Base-by-base conservation (phyloP, 352 stramenopile species). In the Phytophthora citricola region DNA sequence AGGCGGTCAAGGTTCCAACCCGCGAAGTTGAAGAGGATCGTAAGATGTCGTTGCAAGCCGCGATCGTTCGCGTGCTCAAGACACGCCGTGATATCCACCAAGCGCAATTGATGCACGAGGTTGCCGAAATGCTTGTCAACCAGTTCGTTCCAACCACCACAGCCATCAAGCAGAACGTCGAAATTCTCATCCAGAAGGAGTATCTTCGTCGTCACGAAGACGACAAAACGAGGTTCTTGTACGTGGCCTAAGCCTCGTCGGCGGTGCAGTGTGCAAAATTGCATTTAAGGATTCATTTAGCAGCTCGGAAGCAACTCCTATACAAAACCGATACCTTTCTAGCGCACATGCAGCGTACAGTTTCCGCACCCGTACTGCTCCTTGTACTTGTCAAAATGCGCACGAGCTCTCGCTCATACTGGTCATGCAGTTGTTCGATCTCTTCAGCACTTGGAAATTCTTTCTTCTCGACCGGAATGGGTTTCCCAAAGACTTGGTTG, bases 1-100 rank as follows among this genome's bases (percentile, higher is more conserved):
- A 89, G 40, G 76, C 71, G 6, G 60, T 63, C 6, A 87, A 81
- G 62, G 64, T 59, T 11, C 75, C 81, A 31, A 80, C 72, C 17
- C 81, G 83, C 10, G 88, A 94, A 72, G 83, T 95, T 44, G 81
- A 91, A 68, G 88, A 95, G 63, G 90, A 97, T 65, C 85, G 90
- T 9, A 97, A 93, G 53, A 95, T 95, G 88, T 76, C 86, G 26
- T 75, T 95, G 15, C 88, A 95, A 63, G 88, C 88, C 5, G 81
- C 83, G 8, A 94, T 95, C 22, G 88, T 95, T 27, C 88, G 88
- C 7, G 79, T 95, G 10, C 66, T 95, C 2, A 95, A 95, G 55
- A 91, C 88, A 9, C 83, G 88, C 39, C 80, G 90, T 15, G 90
- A 96, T 45, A 87, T 92, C 24, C 44, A 79, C 38, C 73, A 92